Evolutionary conservation across 305 asterid genomes (phyloP).

Genomic region (Nicotiana rustica): DNA sequence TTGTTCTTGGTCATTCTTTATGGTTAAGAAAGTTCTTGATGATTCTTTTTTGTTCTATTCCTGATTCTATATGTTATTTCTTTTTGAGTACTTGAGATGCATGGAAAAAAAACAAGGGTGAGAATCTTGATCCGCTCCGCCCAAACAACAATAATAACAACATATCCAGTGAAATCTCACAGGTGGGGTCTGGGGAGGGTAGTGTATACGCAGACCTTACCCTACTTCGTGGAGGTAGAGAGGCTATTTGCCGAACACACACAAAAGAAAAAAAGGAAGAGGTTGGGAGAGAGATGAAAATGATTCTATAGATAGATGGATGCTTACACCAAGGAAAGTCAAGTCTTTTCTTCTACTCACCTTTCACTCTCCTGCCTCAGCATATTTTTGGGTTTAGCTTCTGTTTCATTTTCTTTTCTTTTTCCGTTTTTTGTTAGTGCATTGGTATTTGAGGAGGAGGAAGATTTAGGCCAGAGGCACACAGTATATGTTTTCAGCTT

Average conservation of each 20-base stretch:
- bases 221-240: too few species aligned
- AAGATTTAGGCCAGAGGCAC: slow-evolving; percentile 11
- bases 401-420: neutral
- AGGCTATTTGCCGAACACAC: too few species aligned
- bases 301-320: slow-evolving; percentile 16
- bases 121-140: slow-evolving; percentile 4
- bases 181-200: too few species aligned
- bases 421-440: neutral
- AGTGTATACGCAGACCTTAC: too few species aligned
- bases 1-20: slow-evolving; percentile 25
- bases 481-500: neutral
- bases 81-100: slow-evolving; percentile 17
- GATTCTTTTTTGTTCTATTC: neutral
- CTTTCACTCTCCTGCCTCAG: slow-evolving; percentile 1
- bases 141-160: neutral
- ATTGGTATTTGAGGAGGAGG: neutral
- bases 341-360: neutral
- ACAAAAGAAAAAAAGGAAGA: neutral
- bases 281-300: neutral
- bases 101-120: neutral
- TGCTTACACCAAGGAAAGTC: slow-evolving; percentile 20
- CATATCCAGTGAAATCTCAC: too few species aligned
- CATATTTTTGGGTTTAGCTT: slow-evolving; percentile 19
- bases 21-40: slow-evolving; percentile 21
- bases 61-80: neutral